A percentile compares a stretch with the other conserved stretches of the same genome.
Evolutionary conservation across 2,329 filamentous ascomycete species (phyloP).

Genomic region (Hortaea werneckii): DNA sequence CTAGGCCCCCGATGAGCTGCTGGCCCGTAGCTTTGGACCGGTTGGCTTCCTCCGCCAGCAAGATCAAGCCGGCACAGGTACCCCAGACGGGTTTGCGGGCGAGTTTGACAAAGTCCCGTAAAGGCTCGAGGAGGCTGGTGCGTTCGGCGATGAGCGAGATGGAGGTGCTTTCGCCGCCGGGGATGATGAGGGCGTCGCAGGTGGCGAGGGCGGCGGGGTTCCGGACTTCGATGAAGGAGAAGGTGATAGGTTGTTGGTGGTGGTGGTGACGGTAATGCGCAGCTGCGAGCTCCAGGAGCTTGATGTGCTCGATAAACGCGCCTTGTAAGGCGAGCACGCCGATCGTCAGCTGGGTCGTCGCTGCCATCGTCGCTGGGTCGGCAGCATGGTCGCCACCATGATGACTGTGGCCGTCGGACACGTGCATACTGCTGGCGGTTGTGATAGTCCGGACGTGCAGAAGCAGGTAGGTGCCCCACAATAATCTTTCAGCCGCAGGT

Average conservation of each 20-base stretch:
- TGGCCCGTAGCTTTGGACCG: conserved; percentile 84
- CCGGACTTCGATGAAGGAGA: conserved; percentile 69
- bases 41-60: conserved; percentile 80
- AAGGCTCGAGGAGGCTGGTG: conserved; percentile 69
- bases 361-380: neutral
- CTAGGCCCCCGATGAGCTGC: conserved; percentile 82
- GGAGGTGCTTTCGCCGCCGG: conserved; percentile 89
- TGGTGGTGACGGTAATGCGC: neutral
- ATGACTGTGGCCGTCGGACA: no score
- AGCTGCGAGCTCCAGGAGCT: conserved; percentile 57
- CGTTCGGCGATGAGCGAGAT: conserved; percentile 81
- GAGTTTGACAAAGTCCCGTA: conserved; percentile 84
- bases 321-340: conserved; percentile 74
- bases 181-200: conserved; percentile 80
- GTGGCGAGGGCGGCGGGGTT: conserved; percentile 57
- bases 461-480: no score
- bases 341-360: conserved; percentile 36
- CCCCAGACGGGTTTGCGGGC: conserved; percentile 81
- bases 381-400: no score
- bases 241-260: conserved; percentile 22
- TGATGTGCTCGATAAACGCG: conserved; percentile 81
- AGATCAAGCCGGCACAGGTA: conserved; percentile 87
- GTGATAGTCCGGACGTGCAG: no score
- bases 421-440: no score
- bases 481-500: no score